Evolutionary conservation across 2,329 filamentous ascomycete species (phyloP).

Genomic region (Clonostachys chloroleuca): DNA sequence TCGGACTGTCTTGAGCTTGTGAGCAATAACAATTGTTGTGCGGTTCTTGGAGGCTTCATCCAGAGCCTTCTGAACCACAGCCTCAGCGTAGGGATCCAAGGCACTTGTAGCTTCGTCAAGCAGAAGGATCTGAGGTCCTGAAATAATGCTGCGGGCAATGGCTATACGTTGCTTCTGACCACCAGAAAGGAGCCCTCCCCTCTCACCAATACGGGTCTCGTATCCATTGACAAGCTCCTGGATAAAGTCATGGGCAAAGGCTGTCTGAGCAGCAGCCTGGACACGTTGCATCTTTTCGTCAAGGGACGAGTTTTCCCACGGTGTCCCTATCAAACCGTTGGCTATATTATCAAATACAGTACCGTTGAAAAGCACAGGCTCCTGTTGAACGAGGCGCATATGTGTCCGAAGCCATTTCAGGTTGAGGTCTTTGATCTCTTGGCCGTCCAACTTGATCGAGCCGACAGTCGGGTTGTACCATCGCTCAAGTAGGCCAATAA

Average conservation of each 20-base stretch:
- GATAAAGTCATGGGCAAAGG: constrained; percentile 51
- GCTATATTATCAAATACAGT: constrained; percentile 48
- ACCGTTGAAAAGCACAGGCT: constrained; percentile 48
- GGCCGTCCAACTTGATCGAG: constrained; percentile 36
- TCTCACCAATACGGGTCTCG: constrained; percentile 58
- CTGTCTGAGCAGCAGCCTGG: constrained; percentile 39
- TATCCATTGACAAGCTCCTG: constrained; percentile 48
- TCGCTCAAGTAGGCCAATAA: constrained; percentile 51
- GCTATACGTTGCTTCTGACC: constrained; percentile 64
- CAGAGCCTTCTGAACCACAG: constrained; percentile 51
- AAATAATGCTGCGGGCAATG: constrained; percentile 63
- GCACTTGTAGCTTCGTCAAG: constrained; percentile 68
- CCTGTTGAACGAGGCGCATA: constrained; percentile 46
- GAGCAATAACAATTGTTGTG: constrained; percentile 64
- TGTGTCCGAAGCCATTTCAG: constrained; percentile 48
- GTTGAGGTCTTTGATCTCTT: constrained; percentile 21
- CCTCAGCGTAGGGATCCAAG: constrained; percentile 36
- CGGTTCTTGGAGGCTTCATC: constrained; percentile 48
- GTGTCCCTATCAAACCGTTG: constrained; percentile 35
- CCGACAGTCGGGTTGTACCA: constrained; percentile 52
- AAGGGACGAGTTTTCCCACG: constrained; percentile 27
- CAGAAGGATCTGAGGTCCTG: constrained; percentile 58
- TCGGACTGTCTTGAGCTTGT: constrained; percentile 53
- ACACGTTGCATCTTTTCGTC: constrained; percentile 41
- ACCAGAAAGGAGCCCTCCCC: constrained; percentile 60